Evolutionary conservation across 1,139 yeast species (phyloP).

Genomic region (Yamadazyma diddensiae): DNA sequence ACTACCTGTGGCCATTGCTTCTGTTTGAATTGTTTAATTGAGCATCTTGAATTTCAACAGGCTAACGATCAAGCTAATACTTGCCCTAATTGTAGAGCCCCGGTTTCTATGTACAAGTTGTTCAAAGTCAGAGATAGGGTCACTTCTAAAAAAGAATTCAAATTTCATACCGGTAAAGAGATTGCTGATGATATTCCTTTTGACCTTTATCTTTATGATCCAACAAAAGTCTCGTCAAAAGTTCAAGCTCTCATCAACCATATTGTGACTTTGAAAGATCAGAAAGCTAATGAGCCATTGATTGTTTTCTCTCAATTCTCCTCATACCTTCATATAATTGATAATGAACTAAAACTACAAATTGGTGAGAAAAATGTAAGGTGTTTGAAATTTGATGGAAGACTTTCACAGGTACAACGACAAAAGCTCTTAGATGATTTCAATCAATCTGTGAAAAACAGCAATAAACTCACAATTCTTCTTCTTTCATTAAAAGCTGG

Average conservation of each 20-base stretch:
- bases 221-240: constrained; percentile 65
- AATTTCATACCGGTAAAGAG: constrained; percentile 28
- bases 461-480: constrained; percentile 49
- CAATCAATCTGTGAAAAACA: constrained; percentile 23
- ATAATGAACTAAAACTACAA: constrained; percentile 51
- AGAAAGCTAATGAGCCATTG: constrained; percentile 64
- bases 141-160: constrained; percentile 29
- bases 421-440: constrained; percentile 60
- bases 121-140: constrained; percentile 35
- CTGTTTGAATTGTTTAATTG: constrained; percentile 71
- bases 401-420: constrained; percentile 67
- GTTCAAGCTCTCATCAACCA: constrained; percentile 67
- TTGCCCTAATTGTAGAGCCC: constrained; percentile 62
- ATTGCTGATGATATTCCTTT: constrained; percentile 24
- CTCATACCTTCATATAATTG: constrained; percentile 73
- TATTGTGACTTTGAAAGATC: constrained; percentile 49
- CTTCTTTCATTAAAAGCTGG: constrained; percentile 87
- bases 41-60: constrained; percentile 56
- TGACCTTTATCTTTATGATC: constrained; percentile 44
- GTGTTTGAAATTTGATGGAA: constrained; percentile 75
- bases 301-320: constrained; percentile 94
- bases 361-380: constrained; percentile 20
- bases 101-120: constrained; percentile 41
- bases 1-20: constrained; percentile 83
- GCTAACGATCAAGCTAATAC: constrained; percentile 21